Conservation (phyloP, 2,329 filamentous ascomycete genomes). For the Exophiala sideris region DNA sequence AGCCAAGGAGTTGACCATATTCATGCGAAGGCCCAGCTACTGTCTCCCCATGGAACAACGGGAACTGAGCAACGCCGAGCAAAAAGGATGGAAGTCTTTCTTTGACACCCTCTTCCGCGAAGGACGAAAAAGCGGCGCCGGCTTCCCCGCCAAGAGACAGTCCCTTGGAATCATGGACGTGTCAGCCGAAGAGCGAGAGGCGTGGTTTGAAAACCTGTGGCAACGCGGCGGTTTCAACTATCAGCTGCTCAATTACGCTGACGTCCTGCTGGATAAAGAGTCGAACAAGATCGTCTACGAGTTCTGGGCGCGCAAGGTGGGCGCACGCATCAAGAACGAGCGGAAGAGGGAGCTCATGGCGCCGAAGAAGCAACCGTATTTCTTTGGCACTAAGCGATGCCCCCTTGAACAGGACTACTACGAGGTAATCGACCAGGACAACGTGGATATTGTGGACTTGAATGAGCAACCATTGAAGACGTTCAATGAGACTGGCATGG, state of each 20-base stretch:
- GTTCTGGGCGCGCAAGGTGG: conserved; percentile 55
- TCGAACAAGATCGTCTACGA: conserved; percentile 55
- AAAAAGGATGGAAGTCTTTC: conserved; percentile 49
- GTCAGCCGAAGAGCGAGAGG: conserved; percentile 35
- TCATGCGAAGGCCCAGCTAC: conserved; percentile 65
- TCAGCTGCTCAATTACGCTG: conserved; percentile 52
- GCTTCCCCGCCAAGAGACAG: conserved; percentile 56
- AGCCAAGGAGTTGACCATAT: conserved; percentile 48
- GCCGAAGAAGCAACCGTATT: conserved; percentile 51
- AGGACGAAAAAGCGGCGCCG: conserved; percentile 53
- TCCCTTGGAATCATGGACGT: conserved; percentile 38
- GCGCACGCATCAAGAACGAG: conserved; percentile 50
- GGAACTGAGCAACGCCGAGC: conserved; percentile 46
- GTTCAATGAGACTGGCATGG: conserved; percentile 20
- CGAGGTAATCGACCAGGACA: conserved; percentile 46
- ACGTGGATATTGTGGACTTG: conserved; percentile 48
- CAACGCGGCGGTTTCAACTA: conserved; percentile 52
- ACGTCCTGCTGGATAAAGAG: conserved; percentile 45
- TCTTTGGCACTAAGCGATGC: conserved; percentile 54
- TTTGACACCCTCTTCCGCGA: conserved; percentile 53
- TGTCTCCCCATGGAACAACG: conserved; percentile 59
- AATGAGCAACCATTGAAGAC: conserved; percentile 35
- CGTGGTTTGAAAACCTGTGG: conserved; percentile 50
- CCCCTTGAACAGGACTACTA: conserved; percentile 52
- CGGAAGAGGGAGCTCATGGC: conserved; percentile 52